Conservation (phyloP, 495 filamentous ascomycete genomes). For the Aspergillus nanangensis region DNA sequence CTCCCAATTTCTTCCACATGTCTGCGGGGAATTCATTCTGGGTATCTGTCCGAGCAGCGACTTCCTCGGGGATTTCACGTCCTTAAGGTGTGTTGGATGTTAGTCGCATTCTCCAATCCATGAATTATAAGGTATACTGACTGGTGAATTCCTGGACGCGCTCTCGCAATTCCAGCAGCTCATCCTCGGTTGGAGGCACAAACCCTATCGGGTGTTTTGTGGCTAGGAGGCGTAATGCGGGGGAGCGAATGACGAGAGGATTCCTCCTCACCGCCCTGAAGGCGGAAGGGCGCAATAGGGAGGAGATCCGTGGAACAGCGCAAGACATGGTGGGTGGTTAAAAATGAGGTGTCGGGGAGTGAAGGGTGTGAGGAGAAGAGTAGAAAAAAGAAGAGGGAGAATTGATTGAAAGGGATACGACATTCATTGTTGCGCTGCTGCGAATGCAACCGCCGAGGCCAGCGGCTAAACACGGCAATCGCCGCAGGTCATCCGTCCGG, state of each 20-base stretch:
- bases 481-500: too few relatives aligned
- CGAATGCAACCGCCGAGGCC: slow-evolving; percentile 4
- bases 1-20: slow-evolving; percentile 93
- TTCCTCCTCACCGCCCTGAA: slow-evolving; percentile 10
- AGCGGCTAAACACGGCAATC: slow-evolving; percentile 38
- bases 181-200: slow-evolving; percentile 64
- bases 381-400: background rate
- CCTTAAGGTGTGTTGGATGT: too few relatives aligned
- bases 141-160: slow-evolving; percentile 89
- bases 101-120: too few relatives aligned
- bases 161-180: slow-evolving; percentile 81
- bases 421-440: background rate
- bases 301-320: slow-evolving; percentile 28
- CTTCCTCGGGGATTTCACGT: slow-evolving; percentile 68
- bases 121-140: slow-evolving; percentile 9
- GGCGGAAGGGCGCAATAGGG: slow-evolving; percentile 11
- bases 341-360: background rate
- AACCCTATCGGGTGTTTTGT: slow-evolving; percentile 89
- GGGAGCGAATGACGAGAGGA: slow-evolving; percentile 25
- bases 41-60: slow-evolving; percentile 76
- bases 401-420: background rate
- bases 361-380: background rate
- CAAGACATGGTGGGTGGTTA: slow-evolving; percentile 12
- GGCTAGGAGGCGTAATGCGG: slow-evolving; percentile 36
- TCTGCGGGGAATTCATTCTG: slow-evolving; percentile 82